These are phyloP conservation scores for Eucalyptus curtisii DNA, from an alignment of 345 rosid genomes.

Conservation along the genomic window DNA sequence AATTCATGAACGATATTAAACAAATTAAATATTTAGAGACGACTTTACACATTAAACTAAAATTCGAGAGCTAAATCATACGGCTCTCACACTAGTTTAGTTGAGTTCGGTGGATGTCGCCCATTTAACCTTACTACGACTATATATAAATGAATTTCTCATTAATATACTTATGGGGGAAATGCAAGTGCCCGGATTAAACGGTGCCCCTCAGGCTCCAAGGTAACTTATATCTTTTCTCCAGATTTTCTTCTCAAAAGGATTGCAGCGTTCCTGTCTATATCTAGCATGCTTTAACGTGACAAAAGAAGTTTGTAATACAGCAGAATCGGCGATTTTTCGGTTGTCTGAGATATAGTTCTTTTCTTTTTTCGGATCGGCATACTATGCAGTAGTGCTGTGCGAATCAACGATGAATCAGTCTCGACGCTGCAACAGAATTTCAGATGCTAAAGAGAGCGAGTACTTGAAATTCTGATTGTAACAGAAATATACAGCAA, in stretches of 20 bases:
- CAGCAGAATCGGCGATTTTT: fast-evolving
- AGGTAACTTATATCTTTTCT: neutral
- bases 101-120: fast-evolving
- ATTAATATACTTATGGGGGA: neutral
- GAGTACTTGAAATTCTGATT: neutral
- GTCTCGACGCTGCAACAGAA: neutral
- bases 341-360: fast-evolving
- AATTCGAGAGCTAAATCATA: fast-evolving
- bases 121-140: fast-evolving
- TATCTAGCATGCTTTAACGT: neutral
- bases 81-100: neutral
- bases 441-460: neutral
- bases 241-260: neutral
- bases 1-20: fast-evolving
- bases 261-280: neutral
- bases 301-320: neutral
- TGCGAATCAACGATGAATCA: neutral
- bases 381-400: neutral
- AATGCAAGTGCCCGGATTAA: neutral
- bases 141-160: neutral
- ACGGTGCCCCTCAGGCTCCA: neutral
- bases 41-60: fast-evolving
- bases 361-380: neutral
- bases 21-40: fast-evolving
- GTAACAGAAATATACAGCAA: neutral